Conservation (phyloP, 768 basidiomycete species). For the Podaxis rugospora region DNA sequence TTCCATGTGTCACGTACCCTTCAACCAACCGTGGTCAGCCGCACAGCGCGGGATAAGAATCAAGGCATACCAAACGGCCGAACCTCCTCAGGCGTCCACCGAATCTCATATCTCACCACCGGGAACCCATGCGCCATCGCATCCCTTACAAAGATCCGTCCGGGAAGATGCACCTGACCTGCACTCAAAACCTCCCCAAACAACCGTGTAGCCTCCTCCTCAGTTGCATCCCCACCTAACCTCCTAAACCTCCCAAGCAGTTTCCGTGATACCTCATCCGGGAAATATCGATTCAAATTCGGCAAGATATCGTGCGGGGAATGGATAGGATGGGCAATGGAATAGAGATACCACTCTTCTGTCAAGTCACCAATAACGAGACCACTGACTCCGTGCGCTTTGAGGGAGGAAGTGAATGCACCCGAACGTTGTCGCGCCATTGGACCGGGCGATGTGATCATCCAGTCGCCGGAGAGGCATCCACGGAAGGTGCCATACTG, state of each 20-base stretch:
- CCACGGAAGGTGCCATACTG: conserved; percentile 66
- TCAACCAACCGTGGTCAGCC: background rate
- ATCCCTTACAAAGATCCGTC: conserved; percentile 59
- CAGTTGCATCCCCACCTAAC: conserved; percentile 34
- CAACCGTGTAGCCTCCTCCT: conserved; percentile 37
- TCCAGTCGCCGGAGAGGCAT: conserved; percentile 56
- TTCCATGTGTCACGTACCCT: conserved; percentile 72
- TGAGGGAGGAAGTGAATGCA: conserved; percentile 48
- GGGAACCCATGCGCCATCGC: conserved; percentile 53
- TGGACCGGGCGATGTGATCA: conserved; percentile 45
- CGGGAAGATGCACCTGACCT: conserved; percentile 66
- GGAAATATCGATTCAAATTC: conserved; percentile 62
- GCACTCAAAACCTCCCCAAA: conserved; percentile 60
- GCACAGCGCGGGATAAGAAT: background rate
- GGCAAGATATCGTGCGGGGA: conserved; percentile 45
- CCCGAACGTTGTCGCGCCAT: conserved; percentile 70
- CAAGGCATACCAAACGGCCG: conserved; percentile 43
- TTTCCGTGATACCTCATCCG: conserved; percentile 36
- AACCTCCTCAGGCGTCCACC: conserved; percentile 62
- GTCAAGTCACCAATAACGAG: conserved; percentile 64
- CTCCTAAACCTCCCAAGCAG: conserved; percentile 41
- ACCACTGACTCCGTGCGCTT: conserved; percentile 53
- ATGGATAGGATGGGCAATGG: conserved; percentile 59
- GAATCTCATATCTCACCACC: conserved; percentile 62
- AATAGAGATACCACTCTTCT: conserved; percentile 78